Base-by-base conservation (phyloP, 2,329 filamentous ascomycete genomes). In the Claviceps lovelessii region DNA sequence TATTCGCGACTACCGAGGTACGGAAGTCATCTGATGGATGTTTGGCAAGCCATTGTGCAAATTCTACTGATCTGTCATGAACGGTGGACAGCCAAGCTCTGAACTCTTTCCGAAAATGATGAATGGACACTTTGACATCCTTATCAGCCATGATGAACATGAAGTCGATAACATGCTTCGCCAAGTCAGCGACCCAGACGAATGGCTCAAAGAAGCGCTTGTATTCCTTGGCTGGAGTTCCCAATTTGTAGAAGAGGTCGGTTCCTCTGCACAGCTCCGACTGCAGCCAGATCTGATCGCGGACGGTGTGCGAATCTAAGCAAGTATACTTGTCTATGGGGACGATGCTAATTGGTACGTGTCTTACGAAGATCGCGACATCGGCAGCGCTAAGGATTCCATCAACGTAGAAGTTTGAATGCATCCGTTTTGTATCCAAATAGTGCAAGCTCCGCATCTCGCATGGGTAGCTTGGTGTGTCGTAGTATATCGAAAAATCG, bases 131-230 rank as follows among this genome's bases (percentile, higher is more conserved):
- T 1, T 62, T 63, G 0, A 60, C 61, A 0, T 60, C 51, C 13
- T 58, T 57, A 9, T 65, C 59, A 3, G 65, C 60, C 56, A 72
- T 67, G 10, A 64, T 51, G 3, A 68, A 65, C 50, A 86, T 71
- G 59, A 78, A 93, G 58, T 90, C 84, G 1, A 90, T 73, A 29
- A 86, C 76, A 61, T 89, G 81, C 62, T 90, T 91, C 0, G 78
- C 75, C 0, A 93, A 70, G 53, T 85, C 76, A 0, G 81, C 84
- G 1, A 90, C 67, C 86, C 86, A 93, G 0, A 83, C 56, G 57
- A 89, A 91, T 0, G 79, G 75, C 0, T 68, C 51, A 56, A 83
- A 77, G 60, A 84, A 90, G 2, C 80, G 69, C 11, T 57, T 58
- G 61, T 93, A 94, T 42, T 83, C 80, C 0, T 58, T 33, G 0